Evolutionary conservation across 75 land plant species (phyloP), one percentile per base, ranked within the genome.

Genomic region (Selaginella tamariscina): DNA sequence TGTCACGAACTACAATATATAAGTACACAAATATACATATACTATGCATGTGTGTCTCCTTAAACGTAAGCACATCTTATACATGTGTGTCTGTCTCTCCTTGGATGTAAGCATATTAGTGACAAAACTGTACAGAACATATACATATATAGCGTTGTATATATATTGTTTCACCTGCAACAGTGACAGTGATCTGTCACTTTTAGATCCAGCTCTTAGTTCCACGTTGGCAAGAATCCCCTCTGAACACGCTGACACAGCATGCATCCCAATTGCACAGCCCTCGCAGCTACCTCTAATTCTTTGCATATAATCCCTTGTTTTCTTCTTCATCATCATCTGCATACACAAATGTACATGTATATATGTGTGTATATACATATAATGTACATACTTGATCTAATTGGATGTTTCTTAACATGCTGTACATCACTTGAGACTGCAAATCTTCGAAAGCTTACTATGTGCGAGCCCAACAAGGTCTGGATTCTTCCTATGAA

Each of bases 111-210:
- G n/a, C n/a, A n/a, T n/a, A n/a, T n/a, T n/a, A n/a, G n/a, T n/a
- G n/a, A n/a, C n/a, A n/a, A n/a, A n/a, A n/a, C n/a, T n/a, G n/a
- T n/a, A n/a, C n/a, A n/a, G n/a, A n/a, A n/a, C n/a, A n/a, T n/a
- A n/a, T n/a, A n/a, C n/a, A n/a, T n/a, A n/a, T n/a, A n/a, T n/a
- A n/a, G n/a, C n/a, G n/a, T n/a, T n/a, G n/a, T n/a, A n/a, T n/a
- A n/a, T n/a, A n/a, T n/a, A 29, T 54, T 13, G 2, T 28, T 23
- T 22, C 71, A 91, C 97, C 97, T 68, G 97, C 97, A 60, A 88
- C 85, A 0, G 97, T 91, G 62, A 91, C 92, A 79, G 92, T 23
- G 97, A 85, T 57, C 79, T 70, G 39, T 91, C 97, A 39, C 80
- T 81, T 74, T 91, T 91, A 44, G 81, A 75, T 22, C 70, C 70